Percentiles rank a stretch among this genome's conserved stretches.
phyloP scores from a whole-genome alignment of 495 filamentous ascomycete genomes.

The Penicillium lividum region DNA sequence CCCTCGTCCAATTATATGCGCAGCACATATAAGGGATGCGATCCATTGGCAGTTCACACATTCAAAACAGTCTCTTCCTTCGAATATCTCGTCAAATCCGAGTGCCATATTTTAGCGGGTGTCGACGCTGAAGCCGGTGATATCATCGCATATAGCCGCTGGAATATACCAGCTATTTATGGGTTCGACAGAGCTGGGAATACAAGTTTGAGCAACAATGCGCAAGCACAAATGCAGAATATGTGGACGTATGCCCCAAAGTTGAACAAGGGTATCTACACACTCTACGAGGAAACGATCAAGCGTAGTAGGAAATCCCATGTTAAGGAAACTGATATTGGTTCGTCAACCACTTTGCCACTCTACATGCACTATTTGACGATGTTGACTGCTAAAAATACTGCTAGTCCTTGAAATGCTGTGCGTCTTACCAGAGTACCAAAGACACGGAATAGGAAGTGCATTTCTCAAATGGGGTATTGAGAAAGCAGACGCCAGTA shows the following conservation, averaged over 20 bases:
- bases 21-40: slow-evolving; percentile 12
- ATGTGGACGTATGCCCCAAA: slow-evolving; percentile 10
- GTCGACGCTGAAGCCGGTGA: slow-evolving; percentile 1
- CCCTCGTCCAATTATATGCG: slow-evolving; percentile 7
- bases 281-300: slow-evolving; percentile 9
- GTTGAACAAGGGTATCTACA: slow-evolving; percentile 7
- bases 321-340: slow-evolving; percentile 1
- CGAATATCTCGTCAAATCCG: slow-evolving; percentile 7
- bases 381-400: slow-evolving; percentile 12
- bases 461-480: slow-evolving; percentile 52
- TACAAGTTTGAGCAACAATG: slow-evolving; percentile 9
- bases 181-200: slow-evolving; percentile 8
- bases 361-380: slow-evolving; percentile 4
- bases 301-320: slow-evolving; percentile 8
- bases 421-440: slow-evolving; percentile 40
- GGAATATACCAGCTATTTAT: slow-evolving; percentile 8
- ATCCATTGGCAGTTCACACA: slow-evolving; percentile 9
- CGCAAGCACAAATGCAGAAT: slow-evolving; percentile 6
- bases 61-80: slow-evolving; percentile 12
- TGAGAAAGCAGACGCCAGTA: slow-evolving; percentile 47
- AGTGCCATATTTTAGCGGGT: slow-evolving; percentile 11
- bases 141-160: slow-evolving; percentile 5
- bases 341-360: background rate
- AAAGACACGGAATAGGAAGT: slow-evolving; percentile 52
- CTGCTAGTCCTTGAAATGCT: slow-evolving; percentile 30